Evolutionary conservation across 2,329 filamentous ascomycete species (phyloP).

Genomic region (Falciphora oryzae): DNA sequence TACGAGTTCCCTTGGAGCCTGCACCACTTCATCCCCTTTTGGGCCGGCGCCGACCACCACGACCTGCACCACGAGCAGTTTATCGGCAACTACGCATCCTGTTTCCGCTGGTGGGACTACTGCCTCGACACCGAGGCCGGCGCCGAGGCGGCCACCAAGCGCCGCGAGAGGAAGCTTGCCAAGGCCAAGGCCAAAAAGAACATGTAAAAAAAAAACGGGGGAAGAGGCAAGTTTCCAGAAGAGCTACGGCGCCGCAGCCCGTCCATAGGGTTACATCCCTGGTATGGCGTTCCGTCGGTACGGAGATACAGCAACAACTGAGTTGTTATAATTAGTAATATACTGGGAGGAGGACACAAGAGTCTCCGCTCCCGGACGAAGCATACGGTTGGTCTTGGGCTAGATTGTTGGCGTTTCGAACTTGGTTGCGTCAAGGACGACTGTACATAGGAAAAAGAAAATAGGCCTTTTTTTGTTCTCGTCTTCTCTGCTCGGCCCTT

Average conservation of each 20-base stretch:
- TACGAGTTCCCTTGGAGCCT: slow-evolving; percentile 98
- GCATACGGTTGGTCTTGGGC: too few species aligned
- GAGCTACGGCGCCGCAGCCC: too few species aligned
- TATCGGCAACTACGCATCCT: slow-evolving; percentile 95
- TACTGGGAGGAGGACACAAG: too few species aligned
- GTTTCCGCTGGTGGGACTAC: slow-evolving; percentile 99
- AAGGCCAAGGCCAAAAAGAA: slow-evolving; percentile 52
- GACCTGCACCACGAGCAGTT: slow-evolving; percentile 98
- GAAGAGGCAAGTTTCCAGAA: background rate
- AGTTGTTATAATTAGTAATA: too few species aligned
- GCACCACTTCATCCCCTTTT: slow-evolving; percentile 89
- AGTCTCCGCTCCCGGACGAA: too few species aligned
- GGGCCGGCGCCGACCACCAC: slow-evolving; percentile 95
- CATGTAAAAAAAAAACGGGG: background rate
- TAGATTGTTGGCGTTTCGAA: too few species aligned
- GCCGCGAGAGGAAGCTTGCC: slow-evolving; percentile 67
- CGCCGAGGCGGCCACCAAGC: slow-evolving; percentile 75
- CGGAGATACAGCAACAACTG: too few species aligned
- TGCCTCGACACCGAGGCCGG: slow-evolving; percentile 88
- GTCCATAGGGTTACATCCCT: too few species aligned
- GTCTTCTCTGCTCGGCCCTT: background rate
- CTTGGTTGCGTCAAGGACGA: too few species aligned
- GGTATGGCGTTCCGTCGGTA: too few species aligned
- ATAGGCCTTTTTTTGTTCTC: background rate
- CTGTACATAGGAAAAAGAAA: background rate